These are phyloP conservation scores for Pythium dissotocum DNA, from an alignment of 352 stramenopile genomes.

Conservation along the genomic window DNA sequence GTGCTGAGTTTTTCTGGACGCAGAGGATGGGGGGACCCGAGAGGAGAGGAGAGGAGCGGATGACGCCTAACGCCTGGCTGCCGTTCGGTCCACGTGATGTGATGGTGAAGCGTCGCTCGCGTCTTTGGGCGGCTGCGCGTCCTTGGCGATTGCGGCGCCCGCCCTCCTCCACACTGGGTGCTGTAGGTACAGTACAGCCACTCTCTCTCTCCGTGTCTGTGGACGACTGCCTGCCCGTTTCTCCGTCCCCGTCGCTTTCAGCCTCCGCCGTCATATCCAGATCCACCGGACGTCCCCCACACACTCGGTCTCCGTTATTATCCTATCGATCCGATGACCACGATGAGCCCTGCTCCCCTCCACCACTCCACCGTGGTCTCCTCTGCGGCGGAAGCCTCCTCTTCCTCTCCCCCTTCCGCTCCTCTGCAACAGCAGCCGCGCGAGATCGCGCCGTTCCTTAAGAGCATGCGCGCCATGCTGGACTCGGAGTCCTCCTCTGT, in stretches of 20 bases:
- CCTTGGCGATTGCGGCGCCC: background rate
- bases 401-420: background rate
- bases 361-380: background rate
- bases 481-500: constrained; percentile 38
- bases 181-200: background rate
- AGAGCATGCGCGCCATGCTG: constrained; percentile 54
- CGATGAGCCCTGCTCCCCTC: background rate
- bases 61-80: background rate
- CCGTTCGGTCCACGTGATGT: constrained; percentile 11
- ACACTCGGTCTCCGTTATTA: background rate
- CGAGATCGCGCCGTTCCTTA: constrained; percentile 54
- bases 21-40: background rate
- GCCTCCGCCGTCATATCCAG: background rate
- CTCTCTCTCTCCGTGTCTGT: background rate
- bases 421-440: background rate
- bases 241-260: background rate
- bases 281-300: background rate
- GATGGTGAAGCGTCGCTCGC: background rate
- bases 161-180: no score
- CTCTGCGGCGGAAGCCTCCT: background rate
- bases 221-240: background rate
- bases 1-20: constrained; percentile 16
- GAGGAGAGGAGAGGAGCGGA: background rate
- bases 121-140: background rate
- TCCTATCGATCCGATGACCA: background rate